A percentile compares a stretch with the other conserved stretches of the same genome.
phyloP scores from a whole-genome alignment of 2,329 filamentous ascomycete genomes.

The Paraconiothyrium brasiliense region DNA sequence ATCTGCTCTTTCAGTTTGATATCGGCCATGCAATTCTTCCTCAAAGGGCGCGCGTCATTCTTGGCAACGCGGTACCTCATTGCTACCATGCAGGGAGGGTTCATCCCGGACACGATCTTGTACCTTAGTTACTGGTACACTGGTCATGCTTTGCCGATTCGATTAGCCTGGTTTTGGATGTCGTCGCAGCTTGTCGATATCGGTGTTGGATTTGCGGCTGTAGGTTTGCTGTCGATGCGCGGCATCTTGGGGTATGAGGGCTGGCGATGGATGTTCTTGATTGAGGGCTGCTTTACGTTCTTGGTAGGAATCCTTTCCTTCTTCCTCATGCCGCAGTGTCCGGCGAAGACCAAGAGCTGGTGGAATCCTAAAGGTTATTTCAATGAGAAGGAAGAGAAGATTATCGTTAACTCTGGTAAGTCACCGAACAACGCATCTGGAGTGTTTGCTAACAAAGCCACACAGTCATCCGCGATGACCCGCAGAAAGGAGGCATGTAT shows the following conservation, averaged over 20 bases:
- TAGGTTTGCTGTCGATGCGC: slow-evolving; percentile 51
- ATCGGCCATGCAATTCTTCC: slow-evolving; percentile 72
- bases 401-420: slow-evolving; percentile 64
- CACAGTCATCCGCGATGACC: slow-evolving; percentile 62
- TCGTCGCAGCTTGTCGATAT: slow-evolving; percentile 42
- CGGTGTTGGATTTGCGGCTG: slow-evolving; percentile 36
- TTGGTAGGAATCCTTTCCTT: slow-evolving; percentile 29
- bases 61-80: slow-evolving; percentile 49
- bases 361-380: slow-evolving; percentile 65
- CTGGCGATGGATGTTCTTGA: slow-evolving; percentile 55
- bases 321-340: slow-evolving; percentile 54
- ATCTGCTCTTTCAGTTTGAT: slow-evolving; percentile 53
- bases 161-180: slow-evolving; percentile 53
- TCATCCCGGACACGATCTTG: slow-evolving; percentile 57
- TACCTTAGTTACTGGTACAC: slow-evolving; percentile 71
- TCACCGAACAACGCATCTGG: neutral
- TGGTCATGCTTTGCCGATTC: slow-evolving; percentile 57
- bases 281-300: slow-evolving; percentile 51
- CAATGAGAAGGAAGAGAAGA: slow-evolving; percentile 69
- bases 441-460: neutral
- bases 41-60: slow-evolving; percentile 57
- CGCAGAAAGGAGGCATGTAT: slow-evolving; percentile 65
- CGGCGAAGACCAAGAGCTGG: slow-evolving; percentile 63
- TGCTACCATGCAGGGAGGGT: slow-evolving; percentile 55
- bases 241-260: slow-evolving; percentile 51